Conservation (phyloP, 768 basidiomycete species). For the Lyophyllum shimeji region DNA sequence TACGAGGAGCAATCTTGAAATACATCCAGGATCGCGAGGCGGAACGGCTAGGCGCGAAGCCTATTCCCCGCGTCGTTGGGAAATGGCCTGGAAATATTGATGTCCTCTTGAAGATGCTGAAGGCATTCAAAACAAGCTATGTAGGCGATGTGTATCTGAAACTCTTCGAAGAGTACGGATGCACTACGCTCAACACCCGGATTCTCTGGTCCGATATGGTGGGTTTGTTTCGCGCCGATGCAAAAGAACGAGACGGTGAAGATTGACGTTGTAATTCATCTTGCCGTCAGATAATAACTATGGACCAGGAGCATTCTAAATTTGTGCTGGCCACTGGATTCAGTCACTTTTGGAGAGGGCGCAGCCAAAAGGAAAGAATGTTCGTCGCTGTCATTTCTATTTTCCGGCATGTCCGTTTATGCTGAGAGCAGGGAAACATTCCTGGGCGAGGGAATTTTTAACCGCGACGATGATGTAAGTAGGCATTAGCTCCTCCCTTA, state of each 20-base stretch:
- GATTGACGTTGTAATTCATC: background rate
- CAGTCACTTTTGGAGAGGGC: conserved; percentile 65
- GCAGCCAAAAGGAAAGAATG: conserved; percentile 64
- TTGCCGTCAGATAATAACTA: conserved; percentile 58
- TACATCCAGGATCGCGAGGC: conserved; percentile 43
- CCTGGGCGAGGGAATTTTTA: conserved; percentile 77
- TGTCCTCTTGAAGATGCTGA: conserved; percentile 54
- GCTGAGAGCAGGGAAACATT: conserved; percentile 46
- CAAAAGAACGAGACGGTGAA: background rate
- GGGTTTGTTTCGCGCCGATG: conserved; percentile 24
- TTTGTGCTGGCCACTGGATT: conserved; percentile 68
- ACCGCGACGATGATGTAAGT: conserved; percentile 68
- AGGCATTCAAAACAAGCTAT: conserved; percentile 58
- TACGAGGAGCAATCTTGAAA: conserved; percentile 33
- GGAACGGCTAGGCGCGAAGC: conserved; percentile 45
- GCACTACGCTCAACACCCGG: conserved; percentile 66
- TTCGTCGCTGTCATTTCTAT: conserved; percentile 28
- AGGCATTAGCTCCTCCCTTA: background rate
- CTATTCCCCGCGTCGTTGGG: conserved; percentile 58
- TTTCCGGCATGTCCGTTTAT: background rate
- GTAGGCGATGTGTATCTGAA: conserved; percentile 62
- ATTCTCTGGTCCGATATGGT: conserved; percentile 73
- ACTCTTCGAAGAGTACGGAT: conserved; percentile 68
- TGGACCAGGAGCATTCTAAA: conserved; percentile 71
- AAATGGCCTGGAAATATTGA: conserved; percentile 83